Percentiles rank a stretch among this genome's conserved stretches.
phyloP scores from a whole-genome alignment of 352 stramenopile species.

The Phytophthora fragariae region DNA sequence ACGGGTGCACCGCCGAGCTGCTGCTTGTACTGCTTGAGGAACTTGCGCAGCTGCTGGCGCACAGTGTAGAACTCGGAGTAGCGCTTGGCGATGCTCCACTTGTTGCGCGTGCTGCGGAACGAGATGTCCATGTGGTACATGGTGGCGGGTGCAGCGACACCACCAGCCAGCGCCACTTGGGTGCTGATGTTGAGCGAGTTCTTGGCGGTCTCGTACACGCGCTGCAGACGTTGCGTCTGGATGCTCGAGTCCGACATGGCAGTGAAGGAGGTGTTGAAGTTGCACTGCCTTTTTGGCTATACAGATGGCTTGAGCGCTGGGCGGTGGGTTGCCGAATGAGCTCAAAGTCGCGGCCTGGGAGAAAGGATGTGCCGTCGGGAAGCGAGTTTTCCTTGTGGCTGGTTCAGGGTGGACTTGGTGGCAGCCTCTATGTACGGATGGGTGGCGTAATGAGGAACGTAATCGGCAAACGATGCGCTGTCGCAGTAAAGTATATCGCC shows the following conservation, averaged over 20 bases:
- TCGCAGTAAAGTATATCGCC: constrained; percentile 31
- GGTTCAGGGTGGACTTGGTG: constrained; percentile 5
- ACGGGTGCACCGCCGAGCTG: constrained; percentile 15
- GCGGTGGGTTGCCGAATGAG: constrained; percentile 37
- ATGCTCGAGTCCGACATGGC: constrained; percentile 58
- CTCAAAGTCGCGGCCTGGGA: constrained; percentile 11
- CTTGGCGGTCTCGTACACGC: constrained; percentile 80
- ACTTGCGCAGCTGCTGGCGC: constrained; percentile 67
- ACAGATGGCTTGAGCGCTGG: constrained; percentile 8
- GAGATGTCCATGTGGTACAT: constrained; percentile 91
- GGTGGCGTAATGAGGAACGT: constrained; percentile 27
- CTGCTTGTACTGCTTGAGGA: constrained; percentile 73
- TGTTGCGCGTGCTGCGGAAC: constrained; percentile 85
- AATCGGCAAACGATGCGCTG: constrained; percentile 10
- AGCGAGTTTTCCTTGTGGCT: constrained; percentile 24
- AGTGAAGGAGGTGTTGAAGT: constrained; percentile 8
- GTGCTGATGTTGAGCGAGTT: constrained; percentile 85
- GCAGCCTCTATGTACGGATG: constrained; percentile 37
- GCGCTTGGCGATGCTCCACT: constrained; percentile 88
- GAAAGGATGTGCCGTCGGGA: constrained; percentile 17
- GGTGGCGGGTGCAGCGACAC: constrained; percentile 61
- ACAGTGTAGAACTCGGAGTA: constrained; percentile 88
- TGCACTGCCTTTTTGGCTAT: neutral
- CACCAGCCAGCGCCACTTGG: constrained; percentile 62
- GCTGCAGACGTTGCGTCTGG: constrained; percentile 70